phyloP scores from a whole-genome alignment of 306 rosid species.

The Vigna mungo region DNA sequence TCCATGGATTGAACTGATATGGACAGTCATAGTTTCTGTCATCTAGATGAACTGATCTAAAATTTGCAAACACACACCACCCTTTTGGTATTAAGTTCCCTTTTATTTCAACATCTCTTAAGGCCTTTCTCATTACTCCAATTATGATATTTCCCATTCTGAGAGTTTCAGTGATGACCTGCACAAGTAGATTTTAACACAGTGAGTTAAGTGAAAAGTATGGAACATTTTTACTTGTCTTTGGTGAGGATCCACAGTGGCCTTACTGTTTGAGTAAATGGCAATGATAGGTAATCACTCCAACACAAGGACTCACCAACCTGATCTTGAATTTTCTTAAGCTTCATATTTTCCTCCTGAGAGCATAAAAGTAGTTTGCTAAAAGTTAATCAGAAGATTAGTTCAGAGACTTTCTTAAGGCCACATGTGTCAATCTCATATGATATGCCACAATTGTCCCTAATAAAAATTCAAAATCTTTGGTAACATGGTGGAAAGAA shows the following conservation, averaged over 20 bases:
- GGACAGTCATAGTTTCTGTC: constrained; percentile 75
- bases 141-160: constrained; percentile 86
- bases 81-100: constrained; percentile 86
- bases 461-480: constrained; percentile 11
- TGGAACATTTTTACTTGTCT: constrained; percentile 6
- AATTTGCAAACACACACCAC: constrained; percentile 80
- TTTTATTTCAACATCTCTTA: constrained; percentile 86
- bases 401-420: constrained; percentile 16
- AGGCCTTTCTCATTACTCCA: constrained; percentile 89
- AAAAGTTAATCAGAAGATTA: constrained; percentile 24
- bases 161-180: constrained; percentile 91
- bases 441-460: constrained; percentile 29
- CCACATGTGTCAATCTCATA: constrained; percentile 1
- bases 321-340: constrained; percentile 69
- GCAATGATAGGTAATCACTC: constrained; percentile 84
- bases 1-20: constrained; percentile 93
- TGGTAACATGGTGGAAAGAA: constrained; percentile 19
- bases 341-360: constrained; percentile 87
- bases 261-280: constrained; percentile 89
- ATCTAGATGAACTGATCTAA: constrained; percentile 96
- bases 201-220: constrained; percentile 8
- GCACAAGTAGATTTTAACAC: constrained; percentile 18
- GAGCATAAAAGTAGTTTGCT: constrained; percentile 35
- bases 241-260: not conserved
- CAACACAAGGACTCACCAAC: constrained; percentile 73